These are phyloP conservation scores for Firmiana major DNA, from an alignment of 345 rosid species.

Conservation along the genomic window DNA sequence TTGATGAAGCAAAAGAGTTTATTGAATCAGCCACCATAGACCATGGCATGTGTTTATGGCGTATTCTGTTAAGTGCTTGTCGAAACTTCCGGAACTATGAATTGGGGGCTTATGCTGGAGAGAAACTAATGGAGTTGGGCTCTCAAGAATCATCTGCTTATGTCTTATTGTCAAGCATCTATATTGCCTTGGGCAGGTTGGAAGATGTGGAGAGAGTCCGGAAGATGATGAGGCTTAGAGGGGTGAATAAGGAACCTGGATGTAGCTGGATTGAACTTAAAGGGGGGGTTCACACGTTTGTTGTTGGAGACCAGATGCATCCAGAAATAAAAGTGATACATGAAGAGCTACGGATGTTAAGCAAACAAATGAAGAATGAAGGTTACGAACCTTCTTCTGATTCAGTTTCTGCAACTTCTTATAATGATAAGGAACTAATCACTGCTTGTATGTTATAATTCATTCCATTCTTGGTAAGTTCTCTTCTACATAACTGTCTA, in stretches of 20 bases:
- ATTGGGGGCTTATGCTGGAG: constrained; percentile 70
- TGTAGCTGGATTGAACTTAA: constrained; percentile 70
- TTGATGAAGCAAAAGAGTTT: constrained; percentile 62
- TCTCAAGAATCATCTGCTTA: constrained; percentile 70
- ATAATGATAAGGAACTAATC: neutral
- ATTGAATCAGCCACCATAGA: constrained; percentile 62
- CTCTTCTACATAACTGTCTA: neutral
- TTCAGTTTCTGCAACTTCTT: constrained; percentile 15
- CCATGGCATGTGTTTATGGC: constrained; percentile 66
- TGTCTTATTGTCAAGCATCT: constrained; percentile 51
- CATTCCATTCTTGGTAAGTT: neutral
- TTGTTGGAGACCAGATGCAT: constrained; percentile 59
- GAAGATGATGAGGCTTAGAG: constrained; percentile 49
- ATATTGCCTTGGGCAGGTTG: constrained; percentile 45
- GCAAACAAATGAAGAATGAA: constrained; percentile 60
- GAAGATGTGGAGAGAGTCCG: constrained; percentile 55
- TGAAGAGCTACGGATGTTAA: constrained; percentile 33
- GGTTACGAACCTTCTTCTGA: constrained; percentile 26
- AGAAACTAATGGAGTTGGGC: constrained; percentile 65
- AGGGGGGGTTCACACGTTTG: constrained; percentile 49
- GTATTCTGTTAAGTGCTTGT: constrained; percentile 63
- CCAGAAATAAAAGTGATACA: constrained; percentile 41
- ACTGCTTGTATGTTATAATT: neutral
- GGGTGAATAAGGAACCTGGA: constrained; percentile 67
- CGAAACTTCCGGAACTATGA: constrained; percentile 53